Base-by-base conservation (phyloP, 2,329 filamentous ascomycete species). In the Pseudocercospora fuligena region DNA sequence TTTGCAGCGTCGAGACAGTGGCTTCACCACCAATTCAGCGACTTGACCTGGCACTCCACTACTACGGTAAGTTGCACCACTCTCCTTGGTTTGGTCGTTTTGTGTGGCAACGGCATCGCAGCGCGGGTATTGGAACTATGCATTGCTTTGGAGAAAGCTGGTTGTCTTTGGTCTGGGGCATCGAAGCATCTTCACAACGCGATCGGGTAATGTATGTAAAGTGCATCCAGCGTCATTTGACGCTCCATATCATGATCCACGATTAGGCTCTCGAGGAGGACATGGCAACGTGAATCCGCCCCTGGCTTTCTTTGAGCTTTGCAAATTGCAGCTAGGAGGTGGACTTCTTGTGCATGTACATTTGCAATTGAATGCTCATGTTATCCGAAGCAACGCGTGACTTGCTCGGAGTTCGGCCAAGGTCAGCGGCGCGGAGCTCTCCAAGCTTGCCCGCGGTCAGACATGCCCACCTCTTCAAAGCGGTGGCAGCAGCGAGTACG, bases 401-500 rank as follows among this genome's bases (percentile, higher is more conserved):
- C 7, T 3, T 29, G 31, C 31, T 33, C 31, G 31, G 2, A 8
- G 31, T 33, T 40, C 36, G 36, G 36, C 36, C 36, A 40, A 40
- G 31, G 36, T 14, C 36, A 40, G 5, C 7, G 31, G 5, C 5
- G 31, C 31, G 31, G 31, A 40, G 36, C 36, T 40, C 31, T 16
- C 2, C 36, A 40, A 40, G 36, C 36, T 40, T 40, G 36, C 36
- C 36, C 36, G 36, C 51, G 21, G 14, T 54, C 51, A 23, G 14
- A 27, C 23, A 23, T 27, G 29, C 23, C 25, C 25, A 29, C 21
- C 51, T 27, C 16, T 29, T 9, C 14, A 5, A 9, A 54, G 23
- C 51, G 63, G 58, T 58, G 63, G 49, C 54, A 46, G 25, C 25
- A 56, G 46, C 19, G 31, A 40, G 16, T 36, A 61, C 49, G 36